phyloP scores from a whole-genome alignment of 2,329 filamentous ascomycete species.

The Sclerotinia nivalis region DNA sequence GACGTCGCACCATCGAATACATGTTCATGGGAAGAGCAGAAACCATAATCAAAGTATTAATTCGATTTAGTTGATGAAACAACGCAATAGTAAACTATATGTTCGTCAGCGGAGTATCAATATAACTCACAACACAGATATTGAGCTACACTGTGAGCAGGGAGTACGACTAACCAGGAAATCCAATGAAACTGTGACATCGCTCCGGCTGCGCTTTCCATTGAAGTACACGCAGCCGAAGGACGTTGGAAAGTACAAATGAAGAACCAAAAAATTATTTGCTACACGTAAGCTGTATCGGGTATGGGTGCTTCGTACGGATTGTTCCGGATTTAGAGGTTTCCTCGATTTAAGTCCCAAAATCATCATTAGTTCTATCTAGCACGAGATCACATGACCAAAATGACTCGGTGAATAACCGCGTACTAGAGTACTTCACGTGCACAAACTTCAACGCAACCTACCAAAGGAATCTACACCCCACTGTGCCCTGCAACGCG shows the following conservation, averaged over 20 bases:
- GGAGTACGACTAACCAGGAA: neutral
- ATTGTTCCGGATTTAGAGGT: neutral
- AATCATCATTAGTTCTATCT: neutral
- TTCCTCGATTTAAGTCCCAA: neutral
- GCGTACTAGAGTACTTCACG: neutral
- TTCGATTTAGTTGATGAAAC: neutral
- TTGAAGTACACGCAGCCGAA: neutral
- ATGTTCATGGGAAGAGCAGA: neutral
- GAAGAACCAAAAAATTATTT: neutral
- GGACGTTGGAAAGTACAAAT: neutral
- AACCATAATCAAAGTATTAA: neutral
- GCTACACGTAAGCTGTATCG: neutral
- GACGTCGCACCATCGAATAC: neutral
- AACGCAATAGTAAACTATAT: neutral
- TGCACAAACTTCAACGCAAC: neutral
- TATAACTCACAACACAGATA: neutral
- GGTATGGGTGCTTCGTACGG: neutral
- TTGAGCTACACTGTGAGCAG: neutral
- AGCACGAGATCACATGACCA: neutral
- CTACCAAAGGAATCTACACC: neutral
- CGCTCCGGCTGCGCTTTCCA: neutral
- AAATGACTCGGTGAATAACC: too few species aligned
- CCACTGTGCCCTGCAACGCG: neutral
- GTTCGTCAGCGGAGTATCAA: neutral
- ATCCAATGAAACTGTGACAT: neutral